Base-by-base conservation (phyloP, 148 eudicot genomes). In the Fagopyrum homotropicum region DNA sequence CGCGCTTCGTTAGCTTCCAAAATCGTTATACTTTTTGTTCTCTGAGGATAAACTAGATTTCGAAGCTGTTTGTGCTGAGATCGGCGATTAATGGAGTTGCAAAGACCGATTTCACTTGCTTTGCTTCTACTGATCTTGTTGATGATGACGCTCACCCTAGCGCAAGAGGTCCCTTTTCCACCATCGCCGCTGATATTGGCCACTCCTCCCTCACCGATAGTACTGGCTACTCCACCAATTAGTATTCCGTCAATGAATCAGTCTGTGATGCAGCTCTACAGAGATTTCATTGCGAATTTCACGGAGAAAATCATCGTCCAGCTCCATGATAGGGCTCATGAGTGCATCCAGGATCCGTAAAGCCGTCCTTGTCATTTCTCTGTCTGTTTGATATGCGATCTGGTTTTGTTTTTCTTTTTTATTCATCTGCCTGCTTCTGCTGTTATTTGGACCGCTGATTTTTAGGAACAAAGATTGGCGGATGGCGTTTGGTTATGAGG, bases 401-500 rank as follows among this genome's bases (percentile, higher is more conserved):
- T 63, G 69, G 30, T 63, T 63, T 61, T 30, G 15, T 14, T 14
- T 49, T 49, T 49, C 16, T 52, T 14, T 51, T 15, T 15, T 57
- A 16, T 17, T 17, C 5, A 30, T 68, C 46, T 44, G 12, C 46
- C 4, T 35, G 45, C 9, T 40, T 69, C 29, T 19, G 7, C 26
- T 16, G 12, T 16, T 69, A 44, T 43, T 12, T 14, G 51, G 30
- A 22, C 45, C 8, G 35, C 29, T n/a, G 35, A 22, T 69, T 26
- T 9, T 30, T 26, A 45, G 73, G 35, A 76, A 81, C 76, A 78
- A 19, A 63, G 86, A 84, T 69, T 84, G 80, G 80, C 56, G 75
- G 66, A 81, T 75, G 78, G 79, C 86, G 45, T 84, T 81, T 63
- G 77, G 73, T 61, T 84, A 81, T 29, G 16, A 60, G 4, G 45